Conservation (phyloP, 2,329 filamentous ascomycete genomes). For the Colletotrichum phormii region DNA sequence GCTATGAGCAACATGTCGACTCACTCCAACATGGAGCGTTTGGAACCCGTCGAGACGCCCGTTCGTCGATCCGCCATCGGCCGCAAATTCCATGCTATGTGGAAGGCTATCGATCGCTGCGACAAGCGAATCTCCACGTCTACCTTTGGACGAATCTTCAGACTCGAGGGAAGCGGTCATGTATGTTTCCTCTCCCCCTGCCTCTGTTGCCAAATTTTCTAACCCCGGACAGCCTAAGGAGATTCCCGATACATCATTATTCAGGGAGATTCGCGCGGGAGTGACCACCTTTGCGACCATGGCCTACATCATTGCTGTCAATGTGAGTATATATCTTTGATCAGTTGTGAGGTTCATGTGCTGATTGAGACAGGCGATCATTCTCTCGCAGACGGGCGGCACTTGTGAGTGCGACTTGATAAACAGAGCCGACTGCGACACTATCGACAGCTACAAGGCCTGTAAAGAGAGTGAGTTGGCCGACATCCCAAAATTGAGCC, state of each 20-base stretch:
- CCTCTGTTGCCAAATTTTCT: neutral
- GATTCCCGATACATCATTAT: constrained; percentile 76
- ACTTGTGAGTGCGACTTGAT: constrained; percentile 74
- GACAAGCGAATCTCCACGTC: constrained; percentile 54
- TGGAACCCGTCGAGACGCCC: constrained; percentile 30
- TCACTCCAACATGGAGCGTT: constrained; percentile 35
- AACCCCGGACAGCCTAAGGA: constrained; percentile 66
- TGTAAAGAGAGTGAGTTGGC: constrained; percentile 60
- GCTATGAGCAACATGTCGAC: constrained; percentile 34
- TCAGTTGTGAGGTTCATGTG: neutral
- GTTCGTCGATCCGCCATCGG: constrained; percentile 19
- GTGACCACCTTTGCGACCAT: constrained; percentile 84
- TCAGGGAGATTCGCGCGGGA: constrained; percentile 82
- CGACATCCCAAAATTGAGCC: neutral
- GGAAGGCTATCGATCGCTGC: constrained; percentile 49
- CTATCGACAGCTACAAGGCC: constrained; percentile 54
- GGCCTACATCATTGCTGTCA: constrained; percentile 87
- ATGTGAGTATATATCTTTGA: constrained; percentile 55
- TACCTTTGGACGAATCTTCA: constrained; percentile 70
- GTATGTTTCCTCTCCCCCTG: constrained; percentile 55
- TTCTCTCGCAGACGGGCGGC: constrained; percentile 81
- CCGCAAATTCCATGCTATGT: constrained; percentile 46
- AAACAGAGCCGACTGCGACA: constrained; percentile 60
- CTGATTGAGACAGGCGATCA: constrained; percentile 65
- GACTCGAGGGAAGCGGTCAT: constrained; percentile 75